Evolutionary conservation across 768 basidiomycete genomes (phyloP).

Genomic region (Amanita jacksonii): DNA sequence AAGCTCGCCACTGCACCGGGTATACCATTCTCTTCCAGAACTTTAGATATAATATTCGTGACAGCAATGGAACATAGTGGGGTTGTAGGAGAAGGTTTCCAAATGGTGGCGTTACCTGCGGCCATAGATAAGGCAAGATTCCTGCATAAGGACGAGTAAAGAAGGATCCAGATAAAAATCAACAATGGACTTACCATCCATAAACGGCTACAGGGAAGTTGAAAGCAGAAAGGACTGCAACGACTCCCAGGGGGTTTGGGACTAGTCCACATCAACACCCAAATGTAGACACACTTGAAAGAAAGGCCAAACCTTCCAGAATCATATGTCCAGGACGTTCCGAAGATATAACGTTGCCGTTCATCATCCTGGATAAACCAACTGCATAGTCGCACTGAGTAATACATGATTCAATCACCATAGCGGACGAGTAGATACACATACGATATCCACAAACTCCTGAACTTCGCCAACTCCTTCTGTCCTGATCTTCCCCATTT

Average conservation of each 20-base stretch:
- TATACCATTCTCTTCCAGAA: constrained; percentile 75
- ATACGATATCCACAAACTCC: constrained; percentile 89
- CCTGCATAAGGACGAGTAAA: constrained; percentile 32
- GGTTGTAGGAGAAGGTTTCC: constrained; percentile 91
- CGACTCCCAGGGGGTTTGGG: constrained; percentile 76
- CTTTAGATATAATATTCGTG: constrained; percentile 71
- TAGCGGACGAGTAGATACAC: constrained; percentile 1
- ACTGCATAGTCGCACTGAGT: constrained; percentile 87
- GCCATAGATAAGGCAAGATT: constrained; percentile 84
- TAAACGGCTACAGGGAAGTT: constrained; percentile 95
- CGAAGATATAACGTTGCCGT: constrained; percentile 77
- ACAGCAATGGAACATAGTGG: constrained; percentile 88
- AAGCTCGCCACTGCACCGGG: constrained; percentile 80
- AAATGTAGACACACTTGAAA: constrained; percentile 8
- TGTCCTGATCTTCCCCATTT: constrained; percentile 87
- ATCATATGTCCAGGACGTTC: constrained; percentile 89
- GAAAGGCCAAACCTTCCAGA: constrained; percentile 54
- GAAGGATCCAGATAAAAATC: no score
- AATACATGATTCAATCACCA: neutral
- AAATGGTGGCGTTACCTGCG: constrained; percentile 87
- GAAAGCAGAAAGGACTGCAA: constrained; percentile 80
- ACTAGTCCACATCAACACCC: constrained; percentile 39
- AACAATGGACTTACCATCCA: constrained; percentile 80
- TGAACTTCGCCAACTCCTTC: constrained; percentile 93
- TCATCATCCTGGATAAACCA: constrained; percentile 91